Percentiles rank a stretch among this genome's conserved stretches.
Evolutionary conservation across 2,329 filamentous ascomycete genomes (phyloP).

Genomic region (Fusarium guadeloupense): DNA sequence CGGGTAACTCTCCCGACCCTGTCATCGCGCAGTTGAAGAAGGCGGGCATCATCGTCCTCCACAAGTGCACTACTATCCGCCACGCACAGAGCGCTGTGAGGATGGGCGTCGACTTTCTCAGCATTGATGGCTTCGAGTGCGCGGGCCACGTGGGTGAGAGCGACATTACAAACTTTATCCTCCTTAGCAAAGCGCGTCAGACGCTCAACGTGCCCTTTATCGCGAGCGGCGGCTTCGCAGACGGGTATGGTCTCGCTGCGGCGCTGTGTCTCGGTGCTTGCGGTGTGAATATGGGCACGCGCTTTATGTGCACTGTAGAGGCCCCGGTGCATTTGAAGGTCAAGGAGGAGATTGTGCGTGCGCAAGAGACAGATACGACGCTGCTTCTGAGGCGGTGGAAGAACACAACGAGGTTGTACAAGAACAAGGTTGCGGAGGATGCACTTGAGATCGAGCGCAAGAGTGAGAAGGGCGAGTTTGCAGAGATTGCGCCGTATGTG

Average conservation of each 20-base stretch:
- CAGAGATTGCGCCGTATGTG: conserved; percentile 85
- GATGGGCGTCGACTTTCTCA: conserved; percentile 94
- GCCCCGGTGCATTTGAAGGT: conserved; percentile 92
- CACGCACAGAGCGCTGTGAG: conserved; percentile 93
- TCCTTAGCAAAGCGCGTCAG: conserved; percentile 86
- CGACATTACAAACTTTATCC: conserved; percentile 89
- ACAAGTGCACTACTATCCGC: conserved; percentile 97
- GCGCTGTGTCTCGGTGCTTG: conserved; percentile 89
- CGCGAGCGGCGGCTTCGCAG: conserved; percentile 93
- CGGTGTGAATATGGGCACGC: conserved; percentile 98
- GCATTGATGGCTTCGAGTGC: conserved; percentile 98
- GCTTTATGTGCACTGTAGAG: conserved; percentile 97
- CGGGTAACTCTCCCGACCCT: conserved; percentile 86
- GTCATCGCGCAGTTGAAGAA: conserved; percentile 90
- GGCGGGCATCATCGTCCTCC: conserved; percentile 80
- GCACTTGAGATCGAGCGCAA: conserved; percentile 85
- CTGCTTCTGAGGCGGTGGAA: conserved; percentile 89
- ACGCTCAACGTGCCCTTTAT: conserved; percentile 89
- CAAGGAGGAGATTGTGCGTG: conserved; percentile 90
- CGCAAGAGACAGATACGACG: conserved; percentile 90
- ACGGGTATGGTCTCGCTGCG: conserved; percentile 91
- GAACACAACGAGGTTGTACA: conserved; percentile 89
- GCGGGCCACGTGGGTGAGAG: conserved; percentile 88
- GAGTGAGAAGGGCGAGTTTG: conserved; percentile 86
- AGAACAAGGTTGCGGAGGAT: conserved; percentile 85